Evolutionary conservation across 768 basidiomycete genomes (phyloP).

Genomic region (Boletellus emodensis): DNA sequence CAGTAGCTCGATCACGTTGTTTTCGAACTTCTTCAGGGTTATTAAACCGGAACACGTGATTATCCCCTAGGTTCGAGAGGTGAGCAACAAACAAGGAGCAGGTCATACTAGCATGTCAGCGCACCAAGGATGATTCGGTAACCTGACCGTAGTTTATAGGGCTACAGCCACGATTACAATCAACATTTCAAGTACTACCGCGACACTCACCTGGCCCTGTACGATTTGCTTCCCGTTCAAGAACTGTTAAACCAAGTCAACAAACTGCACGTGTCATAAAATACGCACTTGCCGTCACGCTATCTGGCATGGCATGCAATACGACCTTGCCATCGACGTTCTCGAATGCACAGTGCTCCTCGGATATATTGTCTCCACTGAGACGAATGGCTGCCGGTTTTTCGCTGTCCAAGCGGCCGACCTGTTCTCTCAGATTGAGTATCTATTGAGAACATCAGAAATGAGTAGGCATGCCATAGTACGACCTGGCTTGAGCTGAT

Average conservation of each 20-base stretch:
- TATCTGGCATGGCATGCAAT: slow-evolving; percentile 72
- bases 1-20: slow-evolving; percentile 76
- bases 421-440: slow-evolving; percentile 39
- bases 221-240: slow-evolving; percentile 88
- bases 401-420: slow-evolving; percentile 83
- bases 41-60: slow-evolving; percentile 97
- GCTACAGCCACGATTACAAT: slow-evolving; percentile 33
- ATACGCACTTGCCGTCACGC: slow-evolving; percentile 64
- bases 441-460: neutral
- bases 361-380: slow-evolving; percentile 86
- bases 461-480: slow-evolving; percentile 54
- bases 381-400: slow-evolving; percentile 84
- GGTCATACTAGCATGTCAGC: slow-evolving; percentile 14
- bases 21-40: slow-evolving; percentile 94
- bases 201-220: slow-evolving; percentile 61
- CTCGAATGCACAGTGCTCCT: slow-evolving; percentile 92
- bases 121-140: slow-evolving; percentile 93
- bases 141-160: slow-evolving; percentile 86
- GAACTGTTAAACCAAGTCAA: slow-evolving; percentile 49
- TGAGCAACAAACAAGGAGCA: slow-evolving; percentile 1
- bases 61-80: slow-evolving; percentile 59
- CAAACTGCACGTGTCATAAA: slow-evolving; percentile 3
- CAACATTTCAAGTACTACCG: neutral
- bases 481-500: slow-evolving; percentile 84
- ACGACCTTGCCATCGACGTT: slow-evolving; percentile 82